Evolutionary conservation across 306 rosid species (phyloP).

Genomic region (Hylodesmum podocarpum): DNA sequence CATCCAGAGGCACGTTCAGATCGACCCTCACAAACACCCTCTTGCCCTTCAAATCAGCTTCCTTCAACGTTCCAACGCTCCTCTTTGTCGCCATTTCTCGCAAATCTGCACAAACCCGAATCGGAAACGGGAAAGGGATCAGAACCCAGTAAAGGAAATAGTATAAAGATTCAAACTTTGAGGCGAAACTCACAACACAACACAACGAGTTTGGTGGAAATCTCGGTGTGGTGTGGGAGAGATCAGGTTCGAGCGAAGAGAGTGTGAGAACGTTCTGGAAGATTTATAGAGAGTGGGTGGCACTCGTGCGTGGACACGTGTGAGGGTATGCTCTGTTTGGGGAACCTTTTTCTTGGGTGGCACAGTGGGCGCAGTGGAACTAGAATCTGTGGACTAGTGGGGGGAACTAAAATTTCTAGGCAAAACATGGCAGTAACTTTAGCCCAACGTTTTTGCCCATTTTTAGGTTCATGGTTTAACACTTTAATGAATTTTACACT

Average conservation of each 20-base stretch:
- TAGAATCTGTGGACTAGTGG: slow-evolving; percentile 26
- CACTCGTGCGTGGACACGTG: slow-evolving; percentile 30
- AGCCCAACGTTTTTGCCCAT: background rate
- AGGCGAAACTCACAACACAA: slow-evolving; percentile 26
- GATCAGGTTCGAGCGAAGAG: background rate
- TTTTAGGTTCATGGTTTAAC: background rate
- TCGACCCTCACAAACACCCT: slow-evolving; percentile 88
- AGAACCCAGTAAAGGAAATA: background rate
- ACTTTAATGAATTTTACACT: background rate
- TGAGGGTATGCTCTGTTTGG: background rate
- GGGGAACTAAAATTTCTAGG: too few species aligned
- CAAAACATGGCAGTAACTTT: background rate
- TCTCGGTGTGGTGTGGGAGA: background rate
- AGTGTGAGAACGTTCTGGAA: slow-evolving; percentile 8
- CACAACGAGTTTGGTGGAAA: background rate
- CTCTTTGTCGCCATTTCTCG: slow-evolving; percentile 78
- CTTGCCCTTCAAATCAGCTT: slow-evolving; percentile 89
- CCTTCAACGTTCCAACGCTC: slow-evolving; percentile 82
- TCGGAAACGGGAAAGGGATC: background rate
- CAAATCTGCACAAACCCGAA: slow-evolving; percentile 13
- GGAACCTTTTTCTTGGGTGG: slow-evolving; percentile 1
- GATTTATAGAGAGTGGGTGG: slow-evolving; percentile 10
- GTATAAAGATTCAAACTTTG: background rate
- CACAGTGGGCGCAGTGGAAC: slow-evolving; percentile 23
- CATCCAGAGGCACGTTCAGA: slow-evolving; percentile 95